phyloP scores from a whole-genome alignment of 805 yeast species.

The Kuraishia piskuri region DNA sequence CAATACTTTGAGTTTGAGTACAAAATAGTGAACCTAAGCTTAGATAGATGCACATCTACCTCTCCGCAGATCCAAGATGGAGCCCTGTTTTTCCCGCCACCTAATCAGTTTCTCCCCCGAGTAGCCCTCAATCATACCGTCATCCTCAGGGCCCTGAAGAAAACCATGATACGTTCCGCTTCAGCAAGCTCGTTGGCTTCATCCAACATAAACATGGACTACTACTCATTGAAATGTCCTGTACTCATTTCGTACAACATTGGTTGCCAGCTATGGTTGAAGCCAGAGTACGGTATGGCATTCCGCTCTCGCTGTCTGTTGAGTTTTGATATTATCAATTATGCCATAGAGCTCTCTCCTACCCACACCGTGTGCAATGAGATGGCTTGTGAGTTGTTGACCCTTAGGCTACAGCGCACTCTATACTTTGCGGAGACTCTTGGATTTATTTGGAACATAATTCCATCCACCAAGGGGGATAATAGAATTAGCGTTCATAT shows the following conservation, averaged over 20 bases:
- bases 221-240: neutral
- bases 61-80: neutral
- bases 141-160: conserved; percentile 15
- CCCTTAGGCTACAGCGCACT: conserved; percentile 25
- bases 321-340: conserved; percentile 36
- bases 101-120: conserved; percentile 28
- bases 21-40: conserved; percentile 5
- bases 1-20: conserved; percentile 36
- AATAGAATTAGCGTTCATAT: conserved; percentile 43
- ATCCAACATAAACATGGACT: neutral
- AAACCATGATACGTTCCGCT: neutral
- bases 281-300: conserved; percentile 22
- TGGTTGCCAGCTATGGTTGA: conserved; percentile 44
- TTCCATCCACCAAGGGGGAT: conserved; percentile 46
- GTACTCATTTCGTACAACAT: conserved; percentile 13
- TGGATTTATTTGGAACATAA: conserved; percentile 49
- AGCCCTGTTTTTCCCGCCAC: conserved; percentile 15
- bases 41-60: neutral
- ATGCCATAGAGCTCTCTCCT: conserved; percentile 24
- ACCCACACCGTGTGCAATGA: conserved; percentile 40
- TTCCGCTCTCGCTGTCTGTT: conserved; percentile 24
- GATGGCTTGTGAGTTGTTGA: conserved; percentile 40
- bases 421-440: conserved; percentile 48
- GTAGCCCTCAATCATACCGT: conserved; percentile 19
- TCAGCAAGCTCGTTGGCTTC: neutral